These are phyloP conservation scores for Fusarium drepaniforme DNA, from an alignment of 2,329 filamentous ascomycete genomes.

Conservation along the genomic window DNA sequence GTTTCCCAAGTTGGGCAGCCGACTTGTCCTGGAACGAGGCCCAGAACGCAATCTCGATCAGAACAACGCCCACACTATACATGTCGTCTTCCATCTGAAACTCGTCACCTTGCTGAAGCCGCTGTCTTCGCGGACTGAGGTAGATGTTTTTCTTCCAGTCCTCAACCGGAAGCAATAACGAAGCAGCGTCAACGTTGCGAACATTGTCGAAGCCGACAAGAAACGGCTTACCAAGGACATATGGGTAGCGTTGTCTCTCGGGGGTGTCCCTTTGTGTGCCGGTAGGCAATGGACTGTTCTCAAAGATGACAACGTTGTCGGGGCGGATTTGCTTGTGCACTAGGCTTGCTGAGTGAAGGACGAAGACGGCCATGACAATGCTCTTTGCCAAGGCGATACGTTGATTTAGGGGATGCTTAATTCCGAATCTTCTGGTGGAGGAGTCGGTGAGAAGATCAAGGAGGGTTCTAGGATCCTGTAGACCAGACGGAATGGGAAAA, in stretches of 20 bases:
- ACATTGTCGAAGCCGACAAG: conserved; percentile 1
- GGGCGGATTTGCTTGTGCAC: conserved; percentile 2
- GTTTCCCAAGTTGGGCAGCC: background rate
- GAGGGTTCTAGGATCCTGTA: background rate
- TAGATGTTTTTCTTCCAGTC: background rate
- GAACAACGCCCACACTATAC: background rate
- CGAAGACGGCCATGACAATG: background rate
- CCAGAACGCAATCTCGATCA: background rate
- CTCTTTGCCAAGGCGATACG: background rate
- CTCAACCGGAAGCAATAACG: background rate
- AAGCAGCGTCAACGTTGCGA: background rate
- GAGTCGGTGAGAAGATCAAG: background rate
- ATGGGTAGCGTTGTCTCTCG: background rate
- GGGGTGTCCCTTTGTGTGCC: background rate
- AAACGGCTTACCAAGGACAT: background rate
- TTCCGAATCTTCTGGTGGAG: background rate
- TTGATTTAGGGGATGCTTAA: background rate
- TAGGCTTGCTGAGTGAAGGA: background rate
- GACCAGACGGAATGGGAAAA: background rate
- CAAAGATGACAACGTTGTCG: background rate
- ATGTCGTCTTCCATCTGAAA: background rate
- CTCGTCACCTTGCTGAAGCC: background rate
- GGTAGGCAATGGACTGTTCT: background rate
- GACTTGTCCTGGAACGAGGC: background rate
- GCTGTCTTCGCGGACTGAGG: background rate